phyloP scores from a whole-genome alignment of 331 rosid genomes.

The Spiraea crenata region DNA sequence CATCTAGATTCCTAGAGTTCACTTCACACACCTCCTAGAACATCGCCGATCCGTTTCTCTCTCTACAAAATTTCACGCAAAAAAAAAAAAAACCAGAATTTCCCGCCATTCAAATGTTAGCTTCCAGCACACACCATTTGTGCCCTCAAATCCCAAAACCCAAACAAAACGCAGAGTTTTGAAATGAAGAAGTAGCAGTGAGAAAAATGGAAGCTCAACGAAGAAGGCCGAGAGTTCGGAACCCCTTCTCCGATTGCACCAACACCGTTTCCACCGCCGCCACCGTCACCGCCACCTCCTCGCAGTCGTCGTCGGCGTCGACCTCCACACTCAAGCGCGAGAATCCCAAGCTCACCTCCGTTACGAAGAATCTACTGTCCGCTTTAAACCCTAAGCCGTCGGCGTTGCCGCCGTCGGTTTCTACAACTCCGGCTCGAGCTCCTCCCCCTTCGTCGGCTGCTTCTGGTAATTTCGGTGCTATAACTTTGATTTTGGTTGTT shows the following conservation, averaged over 20 bases:
- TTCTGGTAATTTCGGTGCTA: slow-evolving; percentile 28
- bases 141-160: background rate
- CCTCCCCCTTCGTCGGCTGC: slow-evolving; percentile 19
- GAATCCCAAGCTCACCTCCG: slow-evolving; percentile 15
- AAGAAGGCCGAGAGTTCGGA: slow-evolving; percentile 31
- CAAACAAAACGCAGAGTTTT: slow-evolving; percentile 9
- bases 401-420: slow-evolving; percentile 5
- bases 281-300: slow-evolving; percentile 23
- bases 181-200: background rate
- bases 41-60: background rate
- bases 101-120: slow-evolving; percentile 9
- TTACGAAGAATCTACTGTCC: background rate
- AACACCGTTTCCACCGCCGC: slow-evolving; percentile 34
- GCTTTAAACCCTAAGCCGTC: slow-evolving; percentile 30
- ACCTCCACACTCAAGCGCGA: background rate
- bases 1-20: background rate
- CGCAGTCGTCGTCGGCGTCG: slow-evolving; percentile 16
- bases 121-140: background rate
- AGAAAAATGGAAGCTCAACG: slow-evolving; percentile 45
- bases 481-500: background rate
- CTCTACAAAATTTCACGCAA: background rate
- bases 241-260: slow-evolving; percentile 64
- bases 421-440: slow-evolving; percentile 33
- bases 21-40: background rate
- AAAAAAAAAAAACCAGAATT: background rate